phyloP scores from a whole-genome alignment of 2,329 filamentous ascomycete genomes.

The Alternaria atra region DNA sequence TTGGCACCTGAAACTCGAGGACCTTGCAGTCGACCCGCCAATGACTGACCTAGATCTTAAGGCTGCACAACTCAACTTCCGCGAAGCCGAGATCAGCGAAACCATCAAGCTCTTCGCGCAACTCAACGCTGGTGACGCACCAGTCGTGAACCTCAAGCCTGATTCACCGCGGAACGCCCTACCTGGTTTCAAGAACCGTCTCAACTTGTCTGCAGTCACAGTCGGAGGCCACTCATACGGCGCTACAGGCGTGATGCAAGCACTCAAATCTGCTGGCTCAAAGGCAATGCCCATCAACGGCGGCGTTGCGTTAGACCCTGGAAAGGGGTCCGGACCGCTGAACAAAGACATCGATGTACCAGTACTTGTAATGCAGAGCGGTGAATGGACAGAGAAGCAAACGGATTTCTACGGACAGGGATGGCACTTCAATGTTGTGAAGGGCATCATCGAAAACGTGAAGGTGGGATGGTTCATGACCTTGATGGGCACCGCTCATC shows the following conservation, averaged over 20 bases:
- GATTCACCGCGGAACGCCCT: conserved; percentile 58
- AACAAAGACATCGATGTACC: conserved; percentile 68
- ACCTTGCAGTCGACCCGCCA: conserved; percentile 45
- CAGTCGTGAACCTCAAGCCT: conserved; percentile 56
- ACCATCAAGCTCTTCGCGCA: conserved; percentile 53
- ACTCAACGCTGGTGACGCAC: conserved; percentile 51
- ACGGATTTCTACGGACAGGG: conserved; percentile 67
- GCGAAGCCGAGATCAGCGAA: conserved; percentile 58
- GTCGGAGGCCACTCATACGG: conserved; percentile 73
- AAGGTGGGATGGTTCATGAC: conserved; percentile 59
- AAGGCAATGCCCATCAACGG: conserved; percentile 61
- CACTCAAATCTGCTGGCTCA: conserved; percentile 61
- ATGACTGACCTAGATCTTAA: conserved; percentile 51
- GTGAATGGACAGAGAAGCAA: conserved; percentile 68
- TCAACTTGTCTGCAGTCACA: conserved; percentile 65
- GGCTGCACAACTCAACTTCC: conserved; percentile 54
- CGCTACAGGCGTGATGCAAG: conserved; percentile 69
- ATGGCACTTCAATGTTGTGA: conserved; percentile 71
- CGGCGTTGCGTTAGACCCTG: conserved; percentile 71
- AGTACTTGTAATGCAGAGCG: conserved; percentile 69
- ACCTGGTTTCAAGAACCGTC: conserved; percentile 60
- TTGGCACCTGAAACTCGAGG: conserved; percentile 50
- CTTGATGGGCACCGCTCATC: conserved; percentile 60
- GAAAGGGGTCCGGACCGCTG: conserved; percentile 69
- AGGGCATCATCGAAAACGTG: conserved; percentile 62